These are phyloP conservation scores for Ceratobasidium papillatum DNA, from an alignment of 1,284 basidiomycete species.

Conservation along the genomic window DNA sequence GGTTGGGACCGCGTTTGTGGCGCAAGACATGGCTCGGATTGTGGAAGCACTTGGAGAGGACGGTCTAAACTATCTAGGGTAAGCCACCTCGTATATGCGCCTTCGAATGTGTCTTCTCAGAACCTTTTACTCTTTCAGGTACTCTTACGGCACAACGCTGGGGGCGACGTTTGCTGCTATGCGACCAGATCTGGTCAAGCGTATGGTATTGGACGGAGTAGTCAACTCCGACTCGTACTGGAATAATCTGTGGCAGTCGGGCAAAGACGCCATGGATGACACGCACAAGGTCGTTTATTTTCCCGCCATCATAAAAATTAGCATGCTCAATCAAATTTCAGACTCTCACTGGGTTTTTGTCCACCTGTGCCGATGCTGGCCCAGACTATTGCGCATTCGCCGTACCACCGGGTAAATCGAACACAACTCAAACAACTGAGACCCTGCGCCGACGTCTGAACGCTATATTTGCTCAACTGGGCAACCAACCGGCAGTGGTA, in stretches of 20 bases:
- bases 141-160: constrained; percentile 47
- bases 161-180: constrained; percentile 50
- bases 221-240: constrained; percentile 43
- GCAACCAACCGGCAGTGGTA: neutral
- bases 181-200: constrained; percentile 48
- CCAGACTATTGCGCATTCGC: constrained; percentile 40
- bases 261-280: constrained; percentile 44
- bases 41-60: constrained; percentile 46
- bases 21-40: constrained; percentile 47
- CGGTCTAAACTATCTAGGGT: constrained; percentile 28
- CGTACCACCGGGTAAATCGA: neutral
- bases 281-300: constrained; percentile 42
- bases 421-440: neutral
- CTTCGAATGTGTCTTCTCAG: neutral
- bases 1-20: constrained; percentile 45
- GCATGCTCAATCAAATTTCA: neutral
- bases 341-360: constrained; percentile 40
- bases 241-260: constrained; percentile 44
- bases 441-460: constrained; percentile 20
- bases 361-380: constrained; percentile 41
- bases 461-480: neutral
- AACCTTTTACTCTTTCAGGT: neutral
- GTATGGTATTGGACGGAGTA: constrained; percentile 48
- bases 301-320: neutral
- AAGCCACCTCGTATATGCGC: neutral